Evolutionary conservation across 176 grass and related monocot species (phyloP).

Genomic region (Chrysopogon serrulatus): DNA sequence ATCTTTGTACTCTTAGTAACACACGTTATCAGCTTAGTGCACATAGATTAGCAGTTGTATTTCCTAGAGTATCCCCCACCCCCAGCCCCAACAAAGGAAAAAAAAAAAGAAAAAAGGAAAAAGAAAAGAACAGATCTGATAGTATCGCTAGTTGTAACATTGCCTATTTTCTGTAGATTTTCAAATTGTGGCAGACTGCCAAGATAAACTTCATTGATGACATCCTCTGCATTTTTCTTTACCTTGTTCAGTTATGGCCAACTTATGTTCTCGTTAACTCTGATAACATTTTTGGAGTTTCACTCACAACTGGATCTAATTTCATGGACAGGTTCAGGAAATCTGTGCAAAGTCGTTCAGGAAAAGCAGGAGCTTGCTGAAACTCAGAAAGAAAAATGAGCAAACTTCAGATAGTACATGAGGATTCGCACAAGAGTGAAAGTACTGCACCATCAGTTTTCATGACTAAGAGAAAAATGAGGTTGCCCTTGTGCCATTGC

Average conservation of each 20-base stretch:
- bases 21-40: not conserved
- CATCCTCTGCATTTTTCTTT: not conserved
- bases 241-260: not conserved
- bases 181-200: not conserved
- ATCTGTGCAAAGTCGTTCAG: conserved; percentile 71
- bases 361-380: conserved; percentile 85
- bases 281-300: not conserved
- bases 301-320: not conserved
- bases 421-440: conserved; percentile 62
- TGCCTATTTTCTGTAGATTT: not conserved
- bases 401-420: conserved; percentile 66
- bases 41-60: not conserved
- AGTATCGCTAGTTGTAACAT: not conserved
- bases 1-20: not conserved
- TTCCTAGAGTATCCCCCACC: not conserved
- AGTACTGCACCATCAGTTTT: conserved; percentile 40
- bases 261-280: not conserved
- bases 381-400: conserved; percentile 66
- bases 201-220: no score
- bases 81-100: not conserved
- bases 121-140: not conserved
- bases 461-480: conserved; percentile 53
- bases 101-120: not conserved
- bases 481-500: conserved; percentile 66
- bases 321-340: conserved; percentile 70